These are phyloP conservation scores for Malus hybrid DNA, from an alignment of 331 rosid species.

Conservation along the genomic window DNA sequence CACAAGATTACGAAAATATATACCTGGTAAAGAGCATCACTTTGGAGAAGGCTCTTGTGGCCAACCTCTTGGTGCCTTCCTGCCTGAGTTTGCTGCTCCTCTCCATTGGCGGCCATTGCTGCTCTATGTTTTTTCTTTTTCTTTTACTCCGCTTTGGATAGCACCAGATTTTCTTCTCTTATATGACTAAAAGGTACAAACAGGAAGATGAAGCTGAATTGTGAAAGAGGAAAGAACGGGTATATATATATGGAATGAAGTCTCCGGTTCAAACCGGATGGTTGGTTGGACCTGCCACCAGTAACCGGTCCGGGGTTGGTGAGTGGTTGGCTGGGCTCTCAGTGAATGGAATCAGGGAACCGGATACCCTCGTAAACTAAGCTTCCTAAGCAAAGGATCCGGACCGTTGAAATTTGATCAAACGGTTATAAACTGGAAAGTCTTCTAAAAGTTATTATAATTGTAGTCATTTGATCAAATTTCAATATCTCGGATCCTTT, in stretches of 20 bases:
- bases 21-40: slow-evolving; percentile 94
- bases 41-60: slow-evolving; percentile 86
- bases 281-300: slow-evolving; percentile 39
- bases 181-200: background rate
- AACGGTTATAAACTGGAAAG: rapidly evolving
- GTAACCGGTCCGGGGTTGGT: slow-evolving; percentile 62
- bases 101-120: slow-evolving; percentile 55
- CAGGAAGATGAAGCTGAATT: background rate
- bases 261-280: slow-evolving; percentile 33
- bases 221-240: background rate
- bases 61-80: slow-evolving; percentile 85
- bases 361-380: too few relatives aligned
- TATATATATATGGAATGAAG: slow-evolving; percentile 16
- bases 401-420: rapidly evolving
- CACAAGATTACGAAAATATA: too few relatives aligned
- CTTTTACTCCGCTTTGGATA: background rate
- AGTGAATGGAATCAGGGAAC: background rate
- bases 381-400: too few relatives aligned
- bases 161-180: background rate
- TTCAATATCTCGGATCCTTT: rapidly evolving
- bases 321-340: background rate
- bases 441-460: too few relatives aligned
- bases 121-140: slow-evolving; percentile 1
- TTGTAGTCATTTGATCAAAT: too few relatives aligned
- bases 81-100: slow-evolving; percentile 36